Base-by-base conservation (phyloP, 768 basidiomycete species). In the Holtermanniella nyarrowii region DNA sequence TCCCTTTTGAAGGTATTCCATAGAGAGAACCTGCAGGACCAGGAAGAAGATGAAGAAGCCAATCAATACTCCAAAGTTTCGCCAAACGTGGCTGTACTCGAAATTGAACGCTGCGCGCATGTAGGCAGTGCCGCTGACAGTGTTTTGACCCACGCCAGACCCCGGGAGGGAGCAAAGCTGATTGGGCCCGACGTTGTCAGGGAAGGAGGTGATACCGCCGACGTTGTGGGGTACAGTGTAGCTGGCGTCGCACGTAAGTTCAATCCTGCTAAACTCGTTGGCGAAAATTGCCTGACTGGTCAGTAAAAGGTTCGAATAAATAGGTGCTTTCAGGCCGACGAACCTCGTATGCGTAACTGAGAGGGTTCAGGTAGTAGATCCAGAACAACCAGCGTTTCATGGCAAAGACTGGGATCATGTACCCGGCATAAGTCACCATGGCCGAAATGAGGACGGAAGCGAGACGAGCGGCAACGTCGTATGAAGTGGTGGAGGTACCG, bases 151-250 rank as follows among this genome's bases (percentile, higher is more conserved):
- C 0, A 77, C 69, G 14, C 46, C 46, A 44, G 84, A 73, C n/a
- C 87, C 86, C 50, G 77, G 78, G 20, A 88, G 72, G 0, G 85
- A 85, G 70, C 88, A 89, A 10, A 78, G 80, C 73, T 89, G 88
- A 59, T 88, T 66, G 27, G 60, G 56, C 16, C 65, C 62, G 26
- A 68, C 60, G 18, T 45, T 57, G 44, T 58, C 55, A 42, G 66
- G 63, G 48, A 54, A 67, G n/a, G 62, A 60, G 16, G 63, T 62
- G 44, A 68, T 55, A 53, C 61, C 0, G 53, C 55, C 42, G 21
- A 68, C 58, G 49, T 65, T 65, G 25, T 59, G 59, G 0, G 70
- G 70, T 18, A 65, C 51, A 39, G 62, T 66, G 57, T 65, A 67
- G 26, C 40, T 55, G n/a, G 31, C 37, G 44, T 71, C 67, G 44